phyloP scores from a whole-genome alignment of 176 grass and related monocot species.

The Oropetium thomaeum region DNA sequence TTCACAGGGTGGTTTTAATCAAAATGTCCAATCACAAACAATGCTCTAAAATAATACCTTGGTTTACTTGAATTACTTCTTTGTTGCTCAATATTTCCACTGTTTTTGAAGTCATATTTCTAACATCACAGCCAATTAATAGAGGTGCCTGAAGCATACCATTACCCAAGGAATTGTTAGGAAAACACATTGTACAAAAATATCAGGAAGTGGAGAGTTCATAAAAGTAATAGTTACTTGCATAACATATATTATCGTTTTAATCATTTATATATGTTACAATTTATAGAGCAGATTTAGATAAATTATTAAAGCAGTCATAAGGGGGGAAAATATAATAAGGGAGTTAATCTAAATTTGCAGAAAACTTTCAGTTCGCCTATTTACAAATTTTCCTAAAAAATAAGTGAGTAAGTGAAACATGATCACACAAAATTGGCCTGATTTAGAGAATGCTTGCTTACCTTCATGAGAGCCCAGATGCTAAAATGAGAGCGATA shows the following conservation, averaged over 20 bases:
- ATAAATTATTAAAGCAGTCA: neutral
- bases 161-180: neutral
- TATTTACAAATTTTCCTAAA: neutral
- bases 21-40: neutral
- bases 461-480: slow-evolving; percentile 95
- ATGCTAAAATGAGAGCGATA: slow-evolving; percentile 96
- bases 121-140: slow-evolving; percentile 96
- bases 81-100: slow-evolving; percentile 81
- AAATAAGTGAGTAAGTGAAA: neutral
- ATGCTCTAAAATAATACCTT: slow-evolving; percentile 56
- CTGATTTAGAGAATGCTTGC: neutral
- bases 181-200: neutral
- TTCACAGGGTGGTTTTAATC: neutral
- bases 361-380: neutral
- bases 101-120: slow-evolving; percentile 87
- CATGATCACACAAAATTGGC: neutral
- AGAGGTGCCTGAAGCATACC: slow-evolving; percentile 77
- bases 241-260: neutral
- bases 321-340: neutral
- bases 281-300: neutral
- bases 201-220: neutral
- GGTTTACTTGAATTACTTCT: slow-evolving; percentile 90
- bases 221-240: neutral
- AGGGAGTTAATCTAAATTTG: neutral
- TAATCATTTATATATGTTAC: neutral